Evolutionary conservation across 2,329 filamentous ascomycete genomes (phyloP), one percentile per base, ranked within the genome.

Genomic region (Emergomyces orientalis): DNA sequence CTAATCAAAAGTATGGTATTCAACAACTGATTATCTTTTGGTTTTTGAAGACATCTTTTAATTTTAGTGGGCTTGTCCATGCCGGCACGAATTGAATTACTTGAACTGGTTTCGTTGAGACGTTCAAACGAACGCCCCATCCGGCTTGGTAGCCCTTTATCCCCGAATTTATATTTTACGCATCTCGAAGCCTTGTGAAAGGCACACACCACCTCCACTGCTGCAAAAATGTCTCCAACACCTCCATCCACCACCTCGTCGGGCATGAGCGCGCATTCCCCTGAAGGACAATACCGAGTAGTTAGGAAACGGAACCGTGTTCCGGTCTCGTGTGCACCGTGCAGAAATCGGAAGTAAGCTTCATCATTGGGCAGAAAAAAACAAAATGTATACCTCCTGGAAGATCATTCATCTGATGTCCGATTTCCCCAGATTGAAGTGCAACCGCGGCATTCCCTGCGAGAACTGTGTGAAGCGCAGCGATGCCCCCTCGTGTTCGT

Each of bases 391-490:
- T 56, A 9, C 37, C 27, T 45, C 56, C 25, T 58, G 39, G 56
- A 51, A 47, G 45, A 43, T 54, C 22, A 62, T 55, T 58, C 39
- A n/a, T 58, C 56, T 58, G 56, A 58, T 45, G 17, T 19, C 59
- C 47, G 63, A 67, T 54, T 32, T 59, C 65, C 52, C 56, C 65
- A 86, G 82, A 71, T 84, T 94, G 76, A 97, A 97, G 84, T 97
- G 93, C 80, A 96, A 97, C 76, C 87, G 94, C 71, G 86, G 85
- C 66, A 86, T 91, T 67, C 93, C 93, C 62, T 97, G 91, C 78
- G 91, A 94, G 77, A 97, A 97, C 74, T 97, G 93, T 76, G 86
- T 90, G 64, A 96, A 95, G 78, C 88, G 91, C 70, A 90, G 86
- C 67, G 90, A 92, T 75, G 87, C 88, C 17, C 78, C 83, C 62